Conservation (phyloP, 441 rosid species). For the Theobroma grandiflorum region DNA sequence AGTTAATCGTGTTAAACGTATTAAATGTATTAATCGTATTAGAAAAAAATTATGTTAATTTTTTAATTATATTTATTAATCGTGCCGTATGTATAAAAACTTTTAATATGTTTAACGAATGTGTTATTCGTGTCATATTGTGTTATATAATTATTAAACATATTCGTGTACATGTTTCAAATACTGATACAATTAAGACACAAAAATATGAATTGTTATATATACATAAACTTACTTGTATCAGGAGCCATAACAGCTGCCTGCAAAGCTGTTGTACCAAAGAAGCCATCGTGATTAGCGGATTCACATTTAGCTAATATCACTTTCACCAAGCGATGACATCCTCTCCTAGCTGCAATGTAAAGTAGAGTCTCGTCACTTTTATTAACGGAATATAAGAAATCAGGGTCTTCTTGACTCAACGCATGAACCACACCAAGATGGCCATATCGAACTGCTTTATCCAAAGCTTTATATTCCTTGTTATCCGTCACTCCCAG, state of each 20-base stretch:
- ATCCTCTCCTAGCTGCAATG: not conserved
- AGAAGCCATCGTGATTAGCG: not conserved
- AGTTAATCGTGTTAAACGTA: no score
- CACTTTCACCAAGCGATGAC: not conserved
- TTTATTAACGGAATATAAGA: not conserved
- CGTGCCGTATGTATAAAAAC: no score
- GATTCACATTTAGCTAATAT: not conserved
- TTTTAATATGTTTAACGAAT: no score
- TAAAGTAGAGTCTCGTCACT: not conserved
- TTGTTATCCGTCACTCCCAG: slow-evolving; percentile 5
- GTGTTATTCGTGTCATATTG: no score
- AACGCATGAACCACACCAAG: not conserved
- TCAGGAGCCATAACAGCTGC: slow-evolving; percentile 15
- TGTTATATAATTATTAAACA: no score
- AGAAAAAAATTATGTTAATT: no score
- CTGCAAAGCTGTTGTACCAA: slow-evolving; percentile 37
- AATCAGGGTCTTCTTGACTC: not conserved
- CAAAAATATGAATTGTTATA: no score
- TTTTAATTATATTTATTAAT: no score
- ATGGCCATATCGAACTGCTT: not conserved
- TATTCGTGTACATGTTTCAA: no score
- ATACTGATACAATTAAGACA: no score
- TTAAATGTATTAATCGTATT: no score
- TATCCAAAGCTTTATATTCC: slow-evolving; percentile 30
- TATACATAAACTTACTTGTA: not conserved